Base-by-base conservation (phyloP, 2,329 filamentous ascomycete species). In the Clonostachys chloroleuca region DNA sequence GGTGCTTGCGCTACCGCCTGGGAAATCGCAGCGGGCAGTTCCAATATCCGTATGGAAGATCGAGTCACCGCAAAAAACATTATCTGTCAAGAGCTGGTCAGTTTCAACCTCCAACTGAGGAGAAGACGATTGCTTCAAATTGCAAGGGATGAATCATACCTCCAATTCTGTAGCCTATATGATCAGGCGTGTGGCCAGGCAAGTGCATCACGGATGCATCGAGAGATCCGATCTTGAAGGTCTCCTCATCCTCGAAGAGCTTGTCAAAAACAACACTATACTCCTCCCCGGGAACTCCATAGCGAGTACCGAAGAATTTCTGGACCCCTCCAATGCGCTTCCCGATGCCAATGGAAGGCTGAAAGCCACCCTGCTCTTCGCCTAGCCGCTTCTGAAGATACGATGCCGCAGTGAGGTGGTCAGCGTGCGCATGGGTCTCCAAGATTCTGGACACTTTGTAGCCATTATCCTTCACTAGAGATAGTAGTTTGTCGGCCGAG, bases 371-470 rank as follows among this genome's bases (percentile, higher is more conserved):
- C 40, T 74, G 67, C 0, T 47, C 45, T 8, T 63, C 49, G 0
- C 58, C 52, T 0, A 83, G 65, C 3, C 56, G 59, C 1, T 60
- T 58, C 53, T 82, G 78, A 0, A 86, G 67, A 55, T 84, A 86
- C 5, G 70, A 68, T 0, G 81, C 70, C 0, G 82, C 75, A 1
- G 79, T 84, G 1, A 84, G 51, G 49, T 85, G 80, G 47, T 85
- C 78, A 5, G 80, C 80, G 50, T 84, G 78, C 0, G 70, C 74
- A 56, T 86, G 82, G 0, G 83, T 86, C 52, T 86, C 83, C 4
- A 86, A 68, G 16, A 86, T 78, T 39, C 60, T 64, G 1, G 67
- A 63, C 10, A 85, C 56, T 0, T 51, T 68, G 55, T 82, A 83
- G 1, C 63, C 63, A 2, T 75, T 59, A 2, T 72, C 54, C 5